phyloP scores from a whole-genome alignment of 768 basidiomycete species.

The Suillus subaureus region DNA sequence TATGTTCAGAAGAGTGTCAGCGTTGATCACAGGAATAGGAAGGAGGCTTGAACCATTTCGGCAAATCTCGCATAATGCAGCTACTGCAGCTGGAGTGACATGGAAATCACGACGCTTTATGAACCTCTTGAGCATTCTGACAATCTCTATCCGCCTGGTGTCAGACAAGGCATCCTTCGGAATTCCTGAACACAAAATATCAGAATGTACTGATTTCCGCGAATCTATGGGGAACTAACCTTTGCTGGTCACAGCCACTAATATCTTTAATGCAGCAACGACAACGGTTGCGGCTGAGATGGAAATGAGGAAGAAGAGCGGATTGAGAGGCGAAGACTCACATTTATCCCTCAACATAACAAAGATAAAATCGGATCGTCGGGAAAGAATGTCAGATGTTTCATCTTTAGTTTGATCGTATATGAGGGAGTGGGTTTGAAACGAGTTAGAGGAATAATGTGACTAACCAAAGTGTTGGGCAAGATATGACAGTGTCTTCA shows the following conservation, averaged over 20 bases:
- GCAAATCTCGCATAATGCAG: constrained; percentile 26
- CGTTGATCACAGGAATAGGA: not conserved
- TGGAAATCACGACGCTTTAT: constrained; percentile 28
- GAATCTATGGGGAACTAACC: constrained; percentile 4
- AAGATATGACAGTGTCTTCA: not conserved
- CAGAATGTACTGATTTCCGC: not conserved
- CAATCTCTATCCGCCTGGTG: constrained; percentile 11
- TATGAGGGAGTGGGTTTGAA: constrained; percentile 31
- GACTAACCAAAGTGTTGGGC: not conserved
- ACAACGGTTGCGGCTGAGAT: constrained; percentile 21
- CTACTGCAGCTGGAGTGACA: constrained; percentile 30
- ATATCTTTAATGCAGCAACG: constrained; percentile 25
- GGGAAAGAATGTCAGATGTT: constrained; percentile 1
- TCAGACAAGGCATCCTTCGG: constrained; percentile 11
- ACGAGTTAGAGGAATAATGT: not conserved
- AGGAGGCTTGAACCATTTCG: constrained; percentile 18
- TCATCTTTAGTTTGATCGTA: constrained; percentile 27
- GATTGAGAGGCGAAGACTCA: not conserved
- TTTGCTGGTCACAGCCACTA: constrained; percentile 19
- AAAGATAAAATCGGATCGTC: not conserved
- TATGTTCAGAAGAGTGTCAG: constrained; percentile 11
- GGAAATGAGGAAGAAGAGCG: constrained; percentile 13
- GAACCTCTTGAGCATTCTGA: constrained; percentile 23
- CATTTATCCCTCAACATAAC: constrained; percentile 18
- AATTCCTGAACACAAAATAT: not conserved